Evolutionary conservation across 1,139 yeast genomes (phyloP).

Genomic region (Yamadazyma diospyri): DNA sequence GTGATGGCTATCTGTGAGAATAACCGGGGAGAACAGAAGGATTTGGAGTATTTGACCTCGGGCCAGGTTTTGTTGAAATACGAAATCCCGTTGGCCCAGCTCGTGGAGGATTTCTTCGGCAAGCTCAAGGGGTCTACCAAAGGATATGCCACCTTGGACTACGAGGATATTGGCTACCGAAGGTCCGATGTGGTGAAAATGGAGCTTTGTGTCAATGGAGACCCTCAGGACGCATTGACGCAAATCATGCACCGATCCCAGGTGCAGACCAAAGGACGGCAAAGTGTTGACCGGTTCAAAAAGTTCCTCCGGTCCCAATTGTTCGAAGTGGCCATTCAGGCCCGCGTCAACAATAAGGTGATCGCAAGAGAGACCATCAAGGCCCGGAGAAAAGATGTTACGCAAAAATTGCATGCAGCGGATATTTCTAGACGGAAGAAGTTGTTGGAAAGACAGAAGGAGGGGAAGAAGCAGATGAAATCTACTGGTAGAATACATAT

Average conservation of each 20-base stretch:
- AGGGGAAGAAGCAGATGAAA: slow-evolving; percentile 86
- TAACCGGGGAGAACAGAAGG: slow-evolving; percentile 80
- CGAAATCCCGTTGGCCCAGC: slow-evolving; percentile 78
- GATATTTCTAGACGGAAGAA: slow-evolving; percentile 90
- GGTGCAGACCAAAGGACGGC: slow-evolving; percentile 68
- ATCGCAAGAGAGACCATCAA: slow-evolving; percentile 91
- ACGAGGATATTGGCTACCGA: slow-evolving; percentile 87
- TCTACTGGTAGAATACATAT: slow-evolving; percentile 74
- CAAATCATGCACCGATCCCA: slow-evolving; percentile 85
- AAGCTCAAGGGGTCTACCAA: slow-evolving; percentile 83
- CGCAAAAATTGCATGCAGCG: slow-evolving; percentile 89
- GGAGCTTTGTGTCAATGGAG: slow-evolving; percentile 87
- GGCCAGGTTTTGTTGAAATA: slow-evolving; percentile 83
- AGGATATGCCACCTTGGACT: slow-evolving; percentile 93
- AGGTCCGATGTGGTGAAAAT: slow-evolving; percentile 80
- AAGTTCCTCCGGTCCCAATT: slow-evolving; percentile 76
- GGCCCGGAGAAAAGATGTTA: slow-evolving; percentile 89
- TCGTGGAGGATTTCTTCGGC: slow-evolving; percentile 94
- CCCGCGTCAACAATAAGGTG: slow-evolving; percentile 76
- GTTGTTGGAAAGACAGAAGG: slow-evolving; percentile 83
- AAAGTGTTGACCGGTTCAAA: slow-evolving; percentile 79
- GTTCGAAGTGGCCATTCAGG: slow-evolving; percentile 92
- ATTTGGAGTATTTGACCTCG: slow-evolving; percentile 70
- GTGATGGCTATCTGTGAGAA: slow-evolving; percentile 84
- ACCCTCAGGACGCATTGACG: slow-evolving; percentile 87